phyloP scores from a whole-genome alignment of 116 monocot genomes.

The Cymodocea nodosa region DNA sequence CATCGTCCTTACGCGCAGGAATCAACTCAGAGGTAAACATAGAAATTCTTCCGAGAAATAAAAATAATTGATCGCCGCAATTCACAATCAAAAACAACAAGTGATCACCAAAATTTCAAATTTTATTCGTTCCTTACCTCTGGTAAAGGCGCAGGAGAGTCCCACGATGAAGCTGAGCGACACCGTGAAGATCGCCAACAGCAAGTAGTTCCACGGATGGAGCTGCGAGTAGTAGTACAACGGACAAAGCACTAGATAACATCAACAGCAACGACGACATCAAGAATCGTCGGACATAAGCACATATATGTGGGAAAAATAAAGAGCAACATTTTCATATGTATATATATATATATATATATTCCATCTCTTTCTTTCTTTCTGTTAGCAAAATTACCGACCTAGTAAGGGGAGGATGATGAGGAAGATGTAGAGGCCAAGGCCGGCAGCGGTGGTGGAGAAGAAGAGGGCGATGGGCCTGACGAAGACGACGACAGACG shows the following conservation, averaged over 20 bases:
- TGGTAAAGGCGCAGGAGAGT: conserved; percentile 66
- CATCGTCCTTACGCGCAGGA: no score
- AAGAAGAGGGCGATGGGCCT: conserved; percentile 51
- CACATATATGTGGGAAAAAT: neutral
- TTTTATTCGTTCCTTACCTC: conserved; percentile 19
- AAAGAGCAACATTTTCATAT: no score
- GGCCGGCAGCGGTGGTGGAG: conserved; percentile 23
- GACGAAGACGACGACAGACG: conserved; percentile 37
- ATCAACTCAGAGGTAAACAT: no score
- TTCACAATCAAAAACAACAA: no score
- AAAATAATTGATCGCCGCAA: no score
- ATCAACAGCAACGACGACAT: neutral
- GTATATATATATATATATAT: no score
- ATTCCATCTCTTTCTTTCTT: neutral
- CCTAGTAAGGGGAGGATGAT: conserved; percentile 36
- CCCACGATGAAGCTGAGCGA: conserved; percentile 59
- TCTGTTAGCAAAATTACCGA: neutral
- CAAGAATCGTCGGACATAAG: neutral
- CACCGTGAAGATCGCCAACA: conserved; percentile 54
- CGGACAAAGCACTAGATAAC: conserved; percentile 38
- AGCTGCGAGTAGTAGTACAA: conserved; percentile 40
- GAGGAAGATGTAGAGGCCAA: conserved; percentile 41
- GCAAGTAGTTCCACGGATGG: conserved; percentile 49
- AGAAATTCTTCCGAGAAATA: no score
- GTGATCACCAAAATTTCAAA: neutral